Percentiles rank a stretch among this genome's conserved stretches.
These are phyloP conservation scores for Coemansia sp. DNA, from an alignment of 192 early-diverging fungal species.

Conservation along the genomic window DNA sequence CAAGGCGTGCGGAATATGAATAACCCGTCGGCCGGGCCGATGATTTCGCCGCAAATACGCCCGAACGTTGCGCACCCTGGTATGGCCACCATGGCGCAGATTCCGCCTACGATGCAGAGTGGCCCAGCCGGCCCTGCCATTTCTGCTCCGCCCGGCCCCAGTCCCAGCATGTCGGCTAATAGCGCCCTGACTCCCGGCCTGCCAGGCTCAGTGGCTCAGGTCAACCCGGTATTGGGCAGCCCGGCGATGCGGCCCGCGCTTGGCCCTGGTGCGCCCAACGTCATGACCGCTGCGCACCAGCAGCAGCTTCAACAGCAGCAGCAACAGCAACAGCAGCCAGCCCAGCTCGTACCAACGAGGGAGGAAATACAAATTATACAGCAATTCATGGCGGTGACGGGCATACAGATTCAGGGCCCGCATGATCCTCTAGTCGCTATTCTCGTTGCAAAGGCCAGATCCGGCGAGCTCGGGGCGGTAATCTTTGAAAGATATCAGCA, in stretches of 20 bases:
- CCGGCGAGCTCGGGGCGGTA: conserved; percentile 28
- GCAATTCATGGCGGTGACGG: conserved; percentile 23
- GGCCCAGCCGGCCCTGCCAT: not conserved
- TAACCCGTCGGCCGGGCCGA: conserved; percentile 10
- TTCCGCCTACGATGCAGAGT: conserved; percentile 24
- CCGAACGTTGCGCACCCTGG: conserved; percentile 23
- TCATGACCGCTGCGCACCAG: not conserved
- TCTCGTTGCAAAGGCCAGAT: conserved; percentile 31
- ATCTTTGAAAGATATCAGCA: conserved; percentile 19
- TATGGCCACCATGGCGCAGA: conserved; percentile 23
- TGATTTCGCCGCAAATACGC: conserved; percentile 41
- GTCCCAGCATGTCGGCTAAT: not conserved
- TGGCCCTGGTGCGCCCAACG: not conserved
- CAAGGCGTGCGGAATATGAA: conserved; percentile 18
- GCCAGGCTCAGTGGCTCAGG: not conserved
- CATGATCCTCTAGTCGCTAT: conserved; percentile 24
- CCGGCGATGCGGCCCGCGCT: conserved; percentile 17
- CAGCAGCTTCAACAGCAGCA: conserved; percentile 14
- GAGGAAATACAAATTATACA: conserved; percentile 39
- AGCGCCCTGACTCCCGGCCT: not conserved
- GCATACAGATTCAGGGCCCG: conserved; percentile 19
- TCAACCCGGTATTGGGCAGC: conserved; percentile 13
- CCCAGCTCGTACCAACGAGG: conserved; percentile 24
- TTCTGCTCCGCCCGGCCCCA: not conserved
- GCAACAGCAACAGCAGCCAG: conserved; percentile 6